Evolutionary conservation across 192 early-diverging fungal species (phyloP).

Genomic region (Linderina pennispora): DNA sequence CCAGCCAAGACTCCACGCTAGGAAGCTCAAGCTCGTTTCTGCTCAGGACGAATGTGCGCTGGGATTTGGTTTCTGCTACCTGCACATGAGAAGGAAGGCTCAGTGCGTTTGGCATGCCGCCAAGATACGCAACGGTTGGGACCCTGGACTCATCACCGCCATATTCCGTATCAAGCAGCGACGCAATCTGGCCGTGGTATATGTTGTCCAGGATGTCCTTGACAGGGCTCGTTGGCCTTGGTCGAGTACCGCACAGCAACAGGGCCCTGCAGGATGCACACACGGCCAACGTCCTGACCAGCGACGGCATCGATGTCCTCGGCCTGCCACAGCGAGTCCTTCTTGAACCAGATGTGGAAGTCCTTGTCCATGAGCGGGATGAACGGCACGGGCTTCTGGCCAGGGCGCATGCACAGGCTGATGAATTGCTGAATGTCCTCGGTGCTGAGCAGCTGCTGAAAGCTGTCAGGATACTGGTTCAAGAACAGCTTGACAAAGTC

Average conservation of each 20-base stretch:
- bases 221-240: conserved; percentile 72
- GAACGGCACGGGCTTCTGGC: conserved; percentile 82
- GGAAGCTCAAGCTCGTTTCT: neutral
- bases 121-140: conserved; percentile 72
- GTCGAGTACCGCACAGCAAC: conserved; percentile 66
- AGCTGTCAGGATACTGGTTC: neutral
- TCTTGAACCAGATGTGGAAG: conserved; percentile 93
- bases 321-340: conserved; percentile 88
- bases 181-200: conserved; percentile 64
- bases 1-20: neutral
- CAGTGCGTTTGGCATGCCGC: no score
- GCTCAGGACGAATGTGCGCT: neutral
- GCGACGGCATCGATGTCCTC: conserved; percentile 80
- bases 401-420: conserved; percentile 39
- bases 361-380: conserved; percentile 81
- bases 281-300: conserved; percentile 73
- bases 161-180: conserved; percentile 69
- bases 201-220: conserved; percentile 35
- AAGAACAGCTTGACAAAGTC: conserved; percentile 21
- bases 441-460: neutral
- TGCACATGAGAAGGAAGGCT: neutral
- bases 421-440: neutral
- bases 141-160: conserved; percentile 49
- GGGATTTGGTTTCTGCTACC: neutral
- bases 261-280: conserved; percentile 82